These are phyloP conservation scores for Chrysosphaeria jannelii DNA, from an alignment of 2,329 filamentous ascomycete genomes.

Conservation along the genomic window DNA sequence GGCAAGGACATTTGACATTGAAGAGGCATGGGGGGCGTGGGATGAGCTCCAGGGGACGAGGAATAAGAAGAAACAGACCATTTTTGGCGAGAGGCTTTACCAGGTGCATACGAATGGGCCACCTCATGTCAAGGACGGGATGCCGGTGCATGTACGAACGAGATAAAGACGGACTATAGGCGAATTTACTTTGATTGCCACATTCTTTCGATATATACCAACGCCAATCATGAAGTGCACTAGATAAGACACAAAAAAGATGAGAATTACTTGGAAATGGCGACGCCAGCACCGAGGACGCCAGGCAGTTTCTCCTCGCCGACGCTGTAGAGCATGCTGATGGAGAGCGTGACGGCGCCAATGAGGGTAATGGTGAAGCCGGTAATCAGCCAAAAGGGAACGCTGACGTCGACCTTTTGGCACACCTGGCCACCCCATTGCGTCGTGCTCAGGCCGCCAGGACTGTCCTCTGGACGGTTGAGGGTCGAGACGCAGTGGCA, in stretches of 20 bases:
- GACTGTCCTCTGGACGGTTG: constrained; percentile 8
- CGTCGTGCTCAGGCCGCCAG: constrained; percentile 16
- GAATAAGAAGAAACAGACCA: constrained; percentile 5
- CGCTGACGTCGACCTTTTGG: constrained; percentile 73
- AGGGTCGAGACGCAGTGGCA: constrained; percentile 43
- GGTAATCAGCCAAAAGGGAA: constrained; percentile 64
- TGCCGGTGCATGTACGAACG: constrained; percentile 10
- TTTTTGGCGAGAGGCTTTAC: constrained; percentile 9
- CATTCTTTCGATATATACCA: constrained; percentile 1
- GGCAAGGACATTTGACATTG: constrained; percentile 3
- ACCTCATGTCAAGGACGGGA: constrained; percentile 10
- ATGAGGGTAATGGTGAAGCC: constrained; percentile 43
- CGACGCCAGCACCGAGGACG: constrained; percentile 87
- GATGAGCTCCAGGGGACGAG: constrained; percentile 4
- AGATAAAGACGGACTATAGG: neutral
- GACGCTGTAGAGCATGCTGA: constrained; percentile 55
- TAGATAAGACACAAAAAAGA: neutral
- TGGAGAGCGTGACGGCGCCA: constrained; percentile 33
- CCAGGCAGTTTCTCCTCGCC: constrained; percentile 71
- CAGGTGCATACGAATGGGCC: constrained; percentile 6
- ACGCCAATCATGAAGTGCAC: constrained; percentile 1
- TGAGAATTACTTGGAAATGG: constrained; percentile 25
- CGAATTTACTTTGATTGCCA: too few relatives aligned
- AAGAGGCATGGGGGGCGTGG: constrained; percentile 4
- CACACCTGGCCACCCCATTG: constrained; percentile 68